Evolutionary conservation across 768 basidiomycete genomes (phyloP).

Genomic region (Rhizopogon vulgaris): DNA sequence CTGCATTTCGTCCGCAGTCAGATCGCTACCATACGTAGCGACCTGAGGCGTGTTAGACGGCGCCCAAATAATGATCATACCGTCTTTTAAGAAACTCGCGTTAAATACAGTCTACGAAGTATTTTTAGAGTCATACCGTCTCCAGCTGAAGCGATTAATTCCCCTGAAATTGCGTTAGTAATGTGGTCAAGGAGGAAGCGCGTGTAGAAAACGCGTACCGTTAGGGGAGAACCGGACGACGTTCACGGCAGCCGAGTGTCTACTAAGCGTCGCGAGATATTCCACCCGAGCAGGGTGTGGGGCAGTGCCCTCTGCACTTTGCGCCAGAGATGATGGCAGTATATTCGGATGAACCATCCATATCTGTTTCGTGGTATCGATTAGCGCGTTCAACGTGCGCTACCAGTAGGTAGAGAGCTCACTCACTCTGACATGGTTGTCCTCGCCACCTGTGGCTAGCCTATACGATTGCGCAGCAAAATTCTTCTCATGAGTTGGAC

Average conservation of each 20-base stretch:
- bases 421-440: slow-evolving; percentile 93
- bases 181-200: background rate
- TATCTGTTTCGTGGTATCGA: slow-evolving; percentile 40
- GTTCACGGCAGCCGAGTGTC: slow-evolving; percentile 93
- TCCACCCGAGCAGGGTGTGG: slow-evolving; percentile 82
- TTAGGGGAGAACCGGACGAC: slow-evolving; percentile 95
- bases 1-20: slow-evolving; percentile 69
- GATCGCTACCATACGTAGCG: slow-evolving; percentile 77
- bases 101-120: slow-evolving; percentile 6
- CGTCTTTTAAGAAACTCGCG: slow-evolving; percentile 48
- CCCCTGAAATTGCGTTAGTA: slow-evolving; percentile 44
- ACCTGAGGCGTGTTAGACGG: slow-evolving; percentile 68
- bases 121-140: slow-evolving; percentile 61
- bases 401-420: background rate
- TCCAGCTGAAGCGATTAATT: slow-evolving; percentile 91
- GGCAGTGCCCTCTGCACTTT: slow-evolving; percentile 24
- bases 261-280: slow-evolving; percentile 88
- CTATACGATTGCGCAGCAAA: slow-evolving; percentile 76
- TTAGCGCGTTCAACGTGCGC: slow-evolving; percentile 6
- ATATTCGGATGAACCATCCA: slow-evolving; percentile 97
- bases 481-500: slow-evolving; percentile 49
- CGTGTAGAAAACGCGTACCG: slow-evolving; percentile 42
- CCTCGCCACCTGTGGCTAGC: slow-evolving; percentile 92
- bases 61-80: slow-evolving; percentile 96
- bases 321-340: slow-evolving; percentile 52